Conservation (phyloP, 805 yeast species). For the Kodamaea neixiangensis region DNA sequence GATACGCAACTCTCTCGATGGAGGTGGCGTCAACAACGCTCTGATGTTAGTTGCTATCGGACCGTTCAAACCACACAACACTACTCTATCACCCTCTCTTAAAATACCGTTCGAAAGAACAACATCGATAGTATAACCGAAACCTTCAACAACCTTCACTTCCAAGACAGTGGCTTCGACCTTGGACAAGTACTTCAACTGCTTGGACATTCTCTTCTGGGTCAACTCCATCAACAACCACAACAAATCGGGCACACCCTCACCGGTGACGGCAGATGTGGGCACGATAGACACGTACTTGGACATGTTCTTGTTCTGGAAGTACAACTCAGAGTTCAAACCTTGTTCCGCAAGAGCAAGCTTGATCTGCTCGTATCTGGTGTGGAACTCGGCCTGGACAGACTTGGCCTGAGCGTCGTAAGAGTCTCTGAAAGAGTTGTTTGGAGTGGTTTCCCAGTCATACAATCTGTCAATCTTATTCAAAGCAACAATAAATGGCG, state of each 20-base stretch:
- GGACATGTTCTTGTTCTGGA: conserved; percentile 90
- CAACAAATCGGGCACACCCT: conserved; percentile 98
- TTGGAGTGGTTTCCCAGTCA: conserved; percentile 89
- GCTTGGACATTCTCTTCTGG: conserved; percentile 98
- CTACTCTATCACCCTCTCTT: conserved; percentile 93
- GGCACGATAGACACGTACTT: conserved; percentile 96
- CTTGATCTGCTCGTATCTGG: conserved; percentile 80
- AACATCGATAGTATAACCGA: conserved; percentile 98
- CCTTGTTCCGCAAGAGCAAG: conserved; percentile 97
- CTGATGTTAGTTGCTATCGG: conserved; percentile 96
- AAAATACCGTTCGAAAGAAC: conserved; percentile 94
- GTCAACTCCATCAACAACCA: conserved; percentile 94
- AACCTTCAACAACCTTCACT: conserved; percentile 97
- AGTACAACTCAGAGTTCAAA: conserved; percentile 94
- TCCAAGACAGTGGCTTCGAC: conserved; percentile 96
- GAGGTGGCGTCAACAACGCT: conserved; percentile 97
- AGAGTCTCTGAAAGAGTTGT: conserved; percentile 95
- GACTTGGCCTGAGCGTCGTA: conserved; percentile 77
- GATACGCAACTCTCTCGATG: conserved; percentile 91
- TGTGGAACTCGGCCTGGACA: conserved; percentile 91
- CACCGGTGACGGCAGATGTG: conserved; percentile 98
- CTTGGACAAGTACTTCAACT: conserved; percentile 90
- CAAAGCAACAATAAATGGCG: conserved; percentile 95
- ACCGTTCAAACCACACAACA: conserved; percentile 96
- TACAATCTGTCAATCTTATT: conserved; percentile 97